These are phyloP conservation scores for Hypocreales sp. DNA, from an alignment of 2,329 filamentous ascomycete genomes.

Conservation along the genomic window DNA sequence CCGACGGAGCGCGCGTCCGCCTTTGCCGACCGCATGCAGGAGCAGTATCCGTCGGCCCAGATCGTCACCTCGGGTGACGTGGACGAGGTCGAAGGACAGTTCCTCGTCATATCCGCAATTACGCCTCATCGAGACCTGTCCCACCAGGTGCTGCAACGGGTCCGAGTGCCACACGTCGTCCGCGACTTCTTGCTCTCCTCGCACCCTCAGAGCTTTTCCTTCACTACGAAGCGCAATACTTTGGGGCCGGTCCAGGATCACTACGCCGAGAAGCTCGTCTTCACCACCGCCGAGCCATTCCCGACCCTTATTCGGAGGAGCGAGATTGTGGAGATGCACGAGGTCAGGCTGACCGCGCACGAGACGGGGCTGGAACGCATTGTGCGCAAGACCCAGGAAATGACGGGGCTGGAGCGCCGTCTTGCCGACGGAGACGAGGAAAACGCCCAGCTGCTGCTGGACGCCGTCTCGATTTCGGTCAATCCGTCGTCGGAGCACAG, in stretches of 20 bases:
- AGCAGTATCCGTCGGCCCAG: conserved; percentile 74
- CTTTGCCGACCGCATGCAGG: conserved; percentile 85
- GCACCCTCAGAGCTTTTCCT: conserved; percentile 63
- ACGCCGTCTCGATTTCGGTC: conserved; percentile 63
- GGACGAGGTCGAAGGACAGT: conserved; percentile 82
- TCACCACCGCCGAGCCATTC: conserved; percentile 71
- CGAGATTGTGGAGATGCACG: conserved; percentile 59
- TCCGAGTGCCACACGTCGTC: conserved; percentile 68
- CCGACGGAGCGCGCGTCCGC: conserved; percentile 60
- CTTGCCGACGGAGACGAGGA: conserved; percentile 59
- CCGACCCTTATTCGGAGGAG: conserved; percentile 82
- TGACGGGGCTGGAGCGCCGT: conserved; percentile 60
- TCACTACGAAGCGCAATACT: conserved; percentile 56
- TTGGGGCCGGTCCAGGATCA: conserved; percentile 56
- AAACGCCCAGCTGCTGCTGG: conserved; percentile 51
- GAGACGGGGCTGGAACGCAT: conserved; percentile 88
- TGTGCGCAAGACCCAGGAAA: conserved; percentile 77
- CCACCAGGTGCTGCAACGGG: conserved; percentile 76
- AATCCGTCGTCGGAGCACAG: conserved; percentile 61
- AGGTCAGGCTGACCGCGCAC: conserved; percentile 53
- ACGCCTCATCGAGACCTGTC: conserved; percentile 67
- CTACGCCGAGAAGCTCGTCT: conserved; percentile 70
- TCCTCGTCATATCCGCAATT: conserved; percentile 66
- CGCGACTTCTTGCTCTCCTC: conserved; percentile 76
- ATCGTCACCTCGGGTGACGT: conserved; percentile 54